Percentiles rank a stretch among this genome's conserved stretches.
These are phyloP conservation scores for Ophiostoma sp. DNA, from an alignment of 2,329 filamentous ascomycete genomes.

Conservation along the genomic window DNA sequence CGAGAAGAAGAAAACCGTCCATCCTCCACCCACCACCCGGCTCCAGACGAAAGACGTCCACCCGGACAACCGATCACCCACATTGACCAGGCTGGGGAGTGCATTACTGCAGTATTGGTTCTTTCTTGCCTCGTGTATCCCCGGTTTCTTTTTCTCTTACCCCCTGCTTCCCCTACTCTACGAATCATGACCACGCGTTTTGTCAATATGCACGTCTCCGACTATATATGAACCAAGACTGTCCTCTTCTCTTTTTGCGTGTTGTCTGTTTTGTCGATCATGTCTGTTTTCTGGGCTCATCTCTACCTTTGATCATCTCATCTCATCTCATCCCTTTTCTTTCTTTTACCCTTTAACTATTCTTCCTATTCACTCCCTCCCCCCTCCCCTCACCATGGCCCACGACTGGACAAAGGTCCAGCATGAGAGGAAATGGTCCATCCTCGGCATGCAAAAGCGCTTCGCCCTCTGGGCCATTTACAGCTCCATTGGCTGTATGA, in stretches of 20 bases:
- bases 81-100: neutral
- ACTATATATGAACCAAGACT: constrained; percentile 8
- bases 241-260: neutral
- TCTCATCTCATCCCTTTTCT: neutral
- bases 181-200: neutral
- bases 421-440: constrained; percentile 25
- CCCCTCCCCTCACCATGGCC: neutral
- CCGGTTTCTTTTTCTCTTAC: neutral
- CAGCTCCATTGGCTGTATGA: constrained; percentile 28
- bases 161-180: neutral
- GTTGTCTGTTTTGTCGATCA: neutral
- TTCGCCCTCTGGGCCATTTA: constrained; percentile 28
- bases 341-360: neutral
- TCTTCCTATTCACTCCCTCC: neutral
- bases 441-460: constrained; percentile 24
- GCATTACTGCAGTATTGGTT: too few relatives aligned
- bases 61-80: neutral
- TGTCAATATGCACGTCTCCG: neutral
- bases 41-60: neutral
- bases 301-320: neutral
- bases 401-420: constrained; percentile 25
- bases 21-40: neutral
- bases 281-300: neutral
- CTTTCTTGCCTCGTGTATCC: neutral
- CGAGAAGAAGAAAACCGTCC: too few relatives aligned